Evolutionary conservation across 2,329 filamentous ascomycete genomes (phyloP).

Genomic region (Fusarium pseudocircinatum): DNA sequence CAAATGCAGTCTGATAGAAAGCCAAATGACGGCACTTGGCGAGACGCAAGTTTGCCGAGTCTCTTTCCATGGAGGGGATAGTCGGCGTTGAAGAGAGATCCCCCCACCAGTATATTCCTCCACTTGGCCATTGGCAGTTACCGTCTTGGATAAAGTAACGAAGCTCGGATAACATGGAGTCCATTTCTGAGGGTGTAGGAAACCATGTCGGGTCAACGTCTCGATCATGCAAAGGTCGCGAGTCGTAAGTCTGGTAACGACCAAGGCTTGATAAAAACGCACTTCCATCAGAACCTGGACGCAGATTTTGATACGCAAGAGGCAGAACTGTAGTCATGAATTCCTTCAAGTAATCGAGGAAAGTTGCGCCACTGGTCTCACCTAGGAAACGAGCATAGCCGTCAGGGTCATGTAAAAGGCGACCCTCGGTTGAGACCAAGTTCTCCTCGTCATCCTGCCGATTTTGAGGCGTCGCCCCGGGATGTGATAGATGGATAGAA

Average conservation of each 20-base stretch:
- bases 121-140: constrained; percentile 52
- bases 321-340: constrained; percentile 55
- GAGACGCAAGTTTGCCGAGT: constrained; percentile 29
- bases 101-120: constrained; percentile 61
- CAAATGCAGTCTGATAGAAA: constrained; percentile 58
- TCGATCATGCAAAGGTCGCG: constrained; percentile 50
- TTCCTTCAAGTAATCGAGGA: constrained; percentile 59
- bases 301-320: constrained; percentile 43
- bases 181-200: constrained; percentile 50
- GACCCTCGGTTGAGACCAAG: constrained; percentile 47
- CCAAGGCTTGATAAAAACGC: constrained; percentile 55
- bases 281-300: constrained; percentile 35
- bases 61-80: constrained; percentile 34
- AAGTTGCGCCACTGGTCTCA: constrained; percentile 60
- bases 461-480: constrained; percentile 1
- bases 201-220: constrained; percentile 53
- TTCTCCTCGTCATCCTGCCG: constrained; percentile 40
- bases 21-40: constrained; percentile 52
- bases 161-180: constrained; percentile 52
- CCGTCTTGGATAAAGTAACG: constrained; percentile 58
- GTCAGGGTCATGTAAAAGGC: constrained; percentile 55
- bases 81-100: constrained; percentile 49
- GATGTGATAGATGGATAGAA: constrained; percentile 2
- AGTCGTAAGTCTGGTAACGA: constrained; percentile 59
- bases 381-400: constrained; percentile 59